Evolutionary conservation across 805 yeast species (phyloP).

Genomic region (Torulaspora indica): DNA sequence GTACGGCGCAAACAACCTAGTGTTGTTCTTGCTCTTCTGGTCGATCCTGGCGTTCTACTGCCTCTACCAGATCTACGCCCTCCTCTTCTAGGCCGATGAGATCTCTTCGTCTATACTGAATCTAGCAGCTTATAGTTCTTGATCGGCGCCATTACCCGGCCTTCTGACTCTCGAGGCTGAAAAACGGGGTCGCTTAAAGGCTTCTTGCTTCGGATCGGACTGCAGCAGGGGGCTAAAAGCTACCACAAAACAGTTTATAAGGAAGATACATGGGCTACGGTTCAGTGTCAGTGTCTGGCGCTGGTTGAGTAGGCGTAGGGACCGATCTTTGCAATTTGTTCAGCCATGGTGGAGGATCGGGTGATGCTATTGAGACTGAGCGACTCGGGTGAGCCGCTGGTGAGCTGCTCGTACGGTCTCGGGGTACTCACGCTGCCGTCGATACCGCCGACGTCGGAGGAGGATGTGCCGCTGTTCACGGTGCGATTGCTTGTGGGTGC

Average conservation of each 20-base stretch:
- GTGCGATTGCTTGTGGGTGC: conserved; percentile 67
- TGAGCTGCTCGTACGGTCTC: conserved; percentile 30
- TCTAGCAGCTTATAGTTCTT: too few relatives aligned
- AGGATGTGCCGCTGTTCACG: conserved; percentile 41
- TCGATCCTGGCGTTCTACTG: conserved; percentile 32
- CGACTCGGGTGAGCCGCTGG: conserved; percentile 37
- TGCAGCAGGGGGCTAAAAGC: too few relatives aligned
- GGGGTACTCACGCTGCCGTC: conserved; percentile 42
- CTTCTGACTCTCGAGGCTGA: neutral
- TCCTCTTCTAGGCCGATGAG: conserved; percentile 11
- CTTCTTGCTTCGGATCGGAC: too few relatives aligned
- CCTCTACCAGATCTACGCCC: conserved; percentile 25
- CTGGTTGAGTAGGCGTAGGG: too few relatives aligned
- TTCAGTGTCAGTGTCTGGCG: too few relatives aligned
- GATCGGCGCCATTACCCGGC: too few relatives aligned
- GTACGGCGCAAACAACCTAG: conserved; percentile 40
- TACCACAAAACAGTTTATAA: too few relatives aligned
- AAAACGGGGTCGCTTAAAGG: too few relatives aligned
- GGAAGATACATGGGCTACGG: too few relatives aligned
- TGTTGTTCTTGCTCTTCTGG: conserved; percentile 34
- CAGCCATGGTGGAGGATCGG: conserved; percentile 14
- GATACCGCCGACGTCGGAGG: conserved; percentile 36
- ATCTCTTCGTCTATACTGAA: too few relatives aligned
- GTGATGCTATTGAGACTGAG: conserved; percentile 35
- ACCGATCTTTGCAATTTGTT: too few relatives aligned